Conservation (phyloP, 805 yeast species). For the Schwanniomyces occidentalis region DNA sequence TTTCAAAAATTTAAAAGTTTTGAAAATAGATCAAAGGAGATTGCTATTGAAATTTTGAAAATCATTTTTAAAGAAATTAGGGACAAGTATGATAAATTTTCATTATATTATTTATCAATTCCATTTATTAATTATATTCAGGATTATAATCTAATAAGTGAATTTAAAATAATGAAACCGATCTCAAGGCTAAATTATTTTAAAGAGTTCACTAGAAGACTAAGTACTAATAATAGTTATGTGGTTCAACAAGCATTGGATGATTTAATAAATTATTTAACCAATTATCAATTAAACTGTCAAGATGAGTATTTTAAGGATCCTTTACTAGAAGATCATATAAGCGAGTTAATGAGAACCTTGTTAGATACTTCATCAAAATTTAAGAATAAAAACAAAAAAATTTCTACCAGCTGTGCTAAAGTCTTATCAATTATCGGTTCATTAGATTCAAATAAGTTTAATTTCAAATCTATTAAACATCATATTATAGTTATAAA, state of each 20-base stretch:
- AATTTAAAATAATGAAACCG: conserved; percentile 27
- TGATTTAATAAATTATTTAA: conserved; percentile 58
- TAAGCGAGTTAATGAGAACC: conserved; percentile 51
- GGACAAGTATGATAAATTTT: conserved; percentile 40
- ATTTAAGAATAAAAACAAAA: conserved; percentile 49
- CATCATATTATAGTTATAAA: conserved; percentile 51
- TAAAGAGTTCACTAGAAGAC: conserved; percentile 54
- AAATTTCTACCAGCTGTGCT: conserved; percentile 61
- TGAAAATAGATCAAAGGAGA: conserved; percentile 44
- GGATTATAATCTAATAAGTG: conserved; percentile 14
- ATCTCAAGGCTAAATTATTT: conserved; percentile 38
- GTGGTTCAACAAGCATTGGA: conserved; percentile 71
- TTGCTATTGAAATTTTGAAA: conserved; percentile 55
- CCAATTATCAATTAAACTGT: conserved; percentile 50
- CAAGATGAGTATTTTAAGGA: conserved; percentile 45
- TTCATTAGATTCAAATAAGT: conserved; percentile 63
- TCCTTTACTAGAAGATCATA: conserved; percentile 18
- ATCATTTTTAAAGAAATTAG: conserved; percentile 31
- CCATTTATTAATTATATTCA: conserved; percentile 44
- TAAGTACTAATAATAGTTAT: conserved; percentile 62
- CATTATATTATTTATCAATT: conserved; percentile 54
- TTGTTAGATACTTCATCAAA: conserved; percentile 57
- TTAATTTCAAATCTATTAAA: conserved; percentile 44
- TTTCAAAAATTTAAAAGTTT: conserved; percentile 66
- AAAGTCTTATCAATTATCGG: conserved; percentile 77